These are phyloP conservation scores for Licmophora abbreviata DNA, from an alignment of 108 stramenopile species.

Conservation along the genomic window DNA sequence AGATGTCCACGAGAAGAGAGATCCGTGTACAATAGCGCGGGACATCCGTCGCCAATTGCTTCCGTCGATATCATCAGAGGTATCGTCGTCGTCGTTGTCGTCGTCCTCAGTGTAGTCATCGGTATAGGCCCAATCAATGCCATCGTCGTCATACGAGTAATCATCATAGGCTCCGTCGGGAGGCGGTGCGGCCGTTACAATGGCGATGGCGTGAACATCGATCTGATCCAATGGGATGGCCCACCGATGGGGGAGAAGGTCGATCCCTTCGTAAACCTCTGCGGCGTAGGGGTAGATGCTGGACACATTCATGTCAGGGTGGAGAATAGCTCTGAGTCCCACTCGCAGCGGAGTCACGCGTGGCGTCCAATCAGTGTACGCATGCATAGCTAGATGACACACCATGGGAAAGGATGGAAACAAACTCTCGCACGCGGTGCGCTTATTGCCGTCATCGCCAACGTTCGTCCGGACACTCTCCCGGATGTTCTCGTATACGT, in stretches of 20 bases:
- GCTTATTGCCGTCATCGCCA: not conserved
- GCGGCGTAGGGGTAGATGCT: not conserved
- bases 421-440: not conserved
- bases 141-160: not conserved
- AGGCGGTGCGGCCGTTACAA: constrained; percentile 6
- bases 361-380: constrained; percentile 8
- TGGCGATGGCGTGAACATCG: constrained; percentile 21
- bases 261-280: constrained; percentile 6
- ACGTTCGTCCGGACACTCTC: constrained; percentile 6
- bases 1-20: not conserved
- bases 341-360: not conserved
- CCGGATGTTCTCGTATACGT: constrained; percentile 23
- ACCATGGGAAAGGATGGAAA: not conserved
- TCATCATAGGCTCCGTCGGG: not conserved
- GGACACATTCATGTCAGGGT: not conserved
- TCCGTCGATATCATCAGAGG: not conserved
- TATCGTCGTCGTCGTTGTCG: not conserved
- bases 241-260: constrained; percentile 12
- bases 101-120: constrained; percentile 5
- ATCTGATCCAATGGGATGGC: constrained; percentile 4
- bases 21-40: not conserved
- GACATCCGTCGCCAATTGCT: no score
- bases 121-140: not conserved
- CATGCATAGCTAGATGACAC: constrained; percentile 11
- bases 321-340: not conserved